These are phyloP conservation scores for Chaetomium strumarium DNA, from an alignment of 2,329 filamentous ascomycete genomes.

Conservation along the genomic window DNA sequence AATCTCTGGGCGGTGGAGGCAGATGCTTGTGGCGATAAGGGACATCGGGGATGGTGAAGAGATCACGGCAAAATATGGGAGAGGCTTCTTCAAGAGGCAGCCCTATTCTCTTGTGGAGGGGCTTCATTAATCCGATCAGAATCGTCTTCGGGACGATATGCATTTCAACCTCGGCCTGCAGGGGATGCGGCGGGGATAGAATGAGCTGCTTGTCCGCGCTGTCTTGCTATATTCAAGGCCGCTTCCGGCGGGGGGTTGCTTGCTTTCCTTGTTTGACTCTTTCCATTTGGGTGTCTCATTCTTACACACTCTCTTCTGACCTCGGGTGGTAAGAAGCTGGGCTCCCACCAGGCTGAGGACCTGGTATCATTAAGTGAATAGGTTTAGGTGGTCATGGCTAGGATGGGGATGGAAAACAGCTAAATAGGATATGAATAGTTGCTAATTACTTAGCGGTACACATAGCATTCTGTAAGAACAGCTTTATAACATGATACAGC, in stretches of 20 bases:
- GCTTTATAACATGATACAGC: no score
- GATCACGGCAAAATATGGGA: conserved; percentile 22
- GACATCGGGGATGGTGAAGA: conserved; percentile 22
- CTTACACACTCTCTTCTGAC: background rate
- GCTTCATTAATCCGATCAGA: conserved; percentile 5
- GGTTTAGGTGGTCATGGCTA: background rate
- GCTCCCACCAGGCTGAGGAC: background rate
- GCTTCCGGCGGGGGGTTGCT: background rate
- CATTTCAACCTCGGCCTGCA: background rate
- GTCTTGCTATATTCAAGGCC: background rate
- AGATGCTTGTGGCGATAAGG: conserved; percentile 19
- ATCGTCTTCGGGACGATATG: no score
- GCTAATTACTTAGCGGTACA: no score
- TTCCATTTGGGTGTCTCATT: background rate
- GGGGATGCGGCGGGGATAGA: background rate
- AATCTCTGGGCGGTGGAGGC: conserved; percentile 21
- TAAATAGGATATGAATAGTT: background rate
- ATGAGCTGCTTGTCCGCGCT: background rate
- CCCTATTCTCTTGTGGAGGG: conserved; percentile 21
- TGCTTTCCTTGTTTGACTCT: background rate
- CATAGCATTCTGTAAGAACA: no score
- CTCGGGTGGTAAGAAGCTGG: background rate
- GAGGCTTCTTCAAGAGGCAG: conserved; percentile 16
- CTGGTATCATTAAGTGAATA: background rate
- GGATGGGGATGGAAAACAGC: background rate